Evolutionary conservation across 1,284 basidiomycete genomes (phyloP), one percentile per base, ranked within the genome.

Genomic region (Hortiboletus rubellus): DNA sequence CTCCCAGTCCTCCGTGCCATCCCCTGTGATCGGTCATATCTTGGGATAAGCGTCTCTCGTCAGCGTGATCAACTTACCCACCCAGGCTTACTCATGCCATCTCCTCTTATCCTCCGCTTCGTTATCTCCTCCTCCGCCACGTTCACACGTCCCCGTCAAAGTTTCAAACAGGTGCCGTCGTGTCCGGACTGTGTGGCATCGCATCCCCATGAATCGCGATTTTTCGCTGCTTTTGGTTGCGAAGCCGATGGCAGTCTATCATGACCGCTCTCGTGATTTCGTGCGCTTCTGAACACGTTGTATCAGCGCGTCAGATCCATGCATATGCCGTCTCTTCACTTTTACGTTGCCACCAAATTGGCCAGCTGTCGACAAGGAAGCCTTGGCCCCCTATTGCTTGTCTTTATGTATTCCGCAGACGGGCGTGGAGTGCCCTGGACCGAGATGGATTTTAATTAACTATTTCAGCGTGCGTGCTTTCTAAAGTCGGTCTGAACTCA

Each of bases 241-340:
- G 59, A 69, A 67, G 66, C 65, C 60, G 59, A 69, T 69, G 65
- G 58, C 63, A 71, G 67, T 71, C 69, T 69, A 69, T 69, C 67
- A 72, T 64, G 41, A 62, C 67, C 63, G 59, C 55, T 72, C 56
- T 67, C 57, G 66, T 70, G 65, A 69, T 71, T 70, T 73, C 72
- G 71, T 66, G 72, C 66, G 66, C 72, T 70, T 69, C 70, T 57
- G 5, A 68, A 73, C 69, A 70, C 69, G 69, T 72, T 74, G 72
- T 49, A 69, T 60, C 69, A 63, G 71, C 69, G 64, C 69, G 68
- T 69, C 72, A 72, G 68, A 70, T 69, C 65, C 68, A 60, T 70
- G 71, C 68, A 33, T 62, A 64, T 37, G 44, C 57, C 58, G 57
- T 68, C 70, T 60, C 66, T 71, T 71, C 68, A 60, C 67, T 61